Percentiles rank a stretch among this genome's conserved stretches.
Conservation (phyloP, 805 yeast genomes). For the Ogataea pini region DNA sequence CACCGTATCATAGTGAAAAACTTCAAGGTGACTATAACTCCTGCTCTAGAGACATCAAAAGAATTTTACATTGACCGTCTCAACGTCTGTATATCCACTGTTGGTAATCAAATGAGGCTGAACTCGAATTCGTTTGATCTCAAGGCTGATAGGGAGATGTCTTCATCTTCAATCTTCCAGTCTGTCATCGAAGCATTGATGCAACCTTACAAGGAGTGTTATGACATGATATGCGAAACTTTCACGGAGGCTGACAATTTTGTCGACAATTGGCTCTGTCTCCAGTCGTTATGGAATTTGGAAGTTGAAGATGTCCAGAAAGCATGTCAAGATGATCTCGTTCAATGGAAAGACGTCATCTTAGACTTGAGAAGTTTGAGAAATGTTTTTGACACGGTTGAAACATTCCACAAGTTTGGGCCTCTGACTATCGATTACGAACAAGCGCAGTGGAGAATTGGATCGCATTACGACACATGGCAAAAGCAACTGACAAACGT, state of each 20-base stretch:
- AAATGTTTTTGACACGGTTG: constrained; percentile 51
- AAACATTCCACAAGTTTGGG: constrained; percentile 43
- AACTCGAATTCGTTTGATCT: constrained; percentile 27
- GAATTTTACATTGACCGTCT: constrained; percentile 27
- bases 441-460: constrained; percentile 53
- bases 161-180: neutral
- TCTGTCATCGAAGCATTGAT: neutral
- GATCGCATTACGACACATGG: constrained; percentile 56
- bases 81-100: constrained; percentile 27
- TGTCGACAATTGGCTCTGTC: constrained; percentile 50
- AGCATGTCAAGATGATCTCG: constrained; percentile 37
- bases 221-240: constrained; percentile 36
- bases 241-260: constrained; percentile 38
- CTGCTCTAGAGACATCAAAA: constrained; percentile 43
- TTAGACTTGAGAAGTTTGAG: constrained; percentile 45
- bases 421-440: constrained; percentile 44
- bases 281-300: constrained; percentile 63
- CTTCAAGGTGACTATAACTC: constrained; percentile 39
- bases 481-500: constrained; percentile 45
- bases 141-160: neutral
- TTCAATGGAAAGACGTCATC: constrained; percentile 50
- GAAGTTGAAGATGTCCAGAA: constrained; percentile 42
- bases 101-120: constrained; percentile 32
- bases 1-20: constrained; percentile 43
- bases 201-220: constrained; percentile 24